These are phyloP conservation scores for Pyrenophora graminea DNA, from an alignment of 2,329 filamentous ascomycete species.

Conservation along the genomic window DNA sequence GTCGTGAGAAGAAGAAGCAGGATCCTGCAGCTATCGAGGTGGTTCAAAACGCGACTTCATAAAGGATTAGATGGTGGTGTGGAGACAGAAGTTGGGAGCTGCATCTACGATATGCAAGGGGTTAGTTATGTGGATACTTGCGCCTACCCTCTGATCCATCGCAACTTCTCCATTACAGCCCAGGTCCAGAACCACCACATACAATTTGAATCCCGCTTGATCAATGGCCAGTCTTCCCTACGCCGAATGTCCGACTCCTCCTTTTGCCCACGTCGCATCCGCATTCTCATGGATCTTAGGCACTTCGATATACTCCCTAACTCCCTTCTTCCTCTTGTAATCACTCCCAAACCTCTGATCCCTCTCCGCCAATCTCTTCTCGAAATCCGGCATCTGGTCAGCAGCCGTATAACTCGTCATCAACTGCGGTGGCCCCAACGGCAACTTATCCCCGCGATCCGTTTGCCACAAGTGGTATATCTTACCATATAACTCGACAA, in stretches of 20 bases:
- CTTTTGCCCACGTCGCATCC: slow-evolving; percentile 53
- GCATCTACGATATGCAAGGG: no score
- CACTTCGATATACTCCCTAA: slow-evolving; percentile 57
- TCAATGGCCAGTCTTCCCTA: not conserved
- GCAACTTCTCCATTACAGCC: not conserved
- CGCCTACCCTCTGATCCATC: no score
- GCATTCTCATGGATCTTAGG: slow-evolving; percentile 55
- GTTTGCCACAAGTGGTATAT: slow-evolving; percentile 87
- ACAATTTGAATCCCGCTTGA: not conserved
- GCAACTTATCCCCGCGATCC: slow-evolving; percentile 70
- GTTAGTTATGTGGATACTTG: no score
- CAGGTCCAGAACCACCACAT: not conserved
- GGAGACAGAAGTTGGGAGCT: no score
- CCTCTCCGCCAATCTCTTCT: slow-evolving; percentile 54
- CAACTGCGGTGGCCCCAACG: slow-evolving; percentile 64
- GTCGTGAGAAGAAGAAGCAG: slow-evolving; percentile 26
- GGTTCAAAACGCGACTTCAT: slow-evolving; percentile 26
- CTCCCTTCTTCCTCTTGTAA: slow-evolving; percentile 57
- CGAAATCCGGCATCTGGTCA: slow-evolving; percentile 54
- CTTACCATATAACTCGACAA: slow-evolving; percentile 78
- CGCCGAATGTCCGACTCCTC: slow-evolving; percentile 18
- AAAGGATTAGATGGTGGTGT: slow-evolving; percentile 9
- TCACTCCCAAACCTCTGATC: slow-evolving; percentile 60
- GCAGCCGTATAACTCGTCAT: slow-evolving; percentile 65
- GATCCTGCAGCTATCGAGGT: slow-evolving; percentile 36